These are phyloP conservation scores for Aureobasidium lini DNA, from an alignment of 2,329 filamentous ascomycete genomes.

Conservation along the genomic window DNA sequence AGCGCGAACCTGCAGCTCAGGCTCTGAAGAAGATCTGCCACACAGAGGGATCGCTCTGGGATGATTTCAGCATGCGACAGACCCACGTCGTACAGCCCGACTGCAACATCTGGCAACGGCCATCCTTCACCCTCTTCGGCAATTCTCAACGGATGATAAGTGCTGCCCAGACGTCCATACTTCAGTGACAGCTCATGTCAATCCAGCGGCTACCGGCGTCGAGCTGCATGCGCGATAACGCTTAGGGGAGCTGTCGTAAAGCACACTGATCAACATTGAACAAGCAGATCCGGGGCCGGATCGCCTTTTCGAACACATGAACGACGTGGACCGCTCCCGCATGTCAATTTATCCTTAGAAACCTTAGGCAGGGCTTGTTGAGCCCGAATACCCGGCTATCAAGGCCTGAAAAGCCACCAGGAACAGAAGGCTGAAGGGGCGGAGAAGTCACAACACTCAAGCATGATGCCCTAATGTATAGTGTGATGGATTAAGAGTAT, in stretches of 20 bases:
- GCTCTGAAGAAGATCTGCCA: background rate
- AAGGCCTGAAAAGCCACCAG: background rate
- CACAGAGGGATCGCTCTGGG: background rate
- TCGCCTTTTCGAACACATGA: background rate
- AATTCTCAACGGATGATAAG: background rate
- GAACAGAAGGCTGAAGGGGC: background rate
- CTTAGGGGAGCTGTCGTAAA: background rate
- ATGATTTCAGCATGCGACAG: background rate
- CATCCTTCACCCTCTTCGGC: background rate
- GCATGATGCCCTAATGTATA: background rate
- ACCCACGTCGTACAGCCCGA: background rate
- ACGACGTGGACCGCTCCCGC: background rate
- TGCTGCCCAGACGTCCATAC: background rate
- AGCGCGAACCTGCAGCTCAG: background rate
- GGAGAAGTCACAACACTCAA: background rate
- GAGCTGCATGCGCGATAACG: background rate
- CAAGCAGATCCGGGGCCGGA: background rate
- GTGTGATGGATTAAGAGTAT: background rate
- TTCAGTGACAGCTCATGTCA: background rate
- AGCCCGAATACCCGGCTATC: background rate
- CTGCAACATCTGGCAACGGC: background rate
- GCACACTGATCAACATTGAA: background rate
- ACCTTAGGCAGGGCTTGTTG: background rate
- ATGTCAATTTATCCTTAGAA: background rate
- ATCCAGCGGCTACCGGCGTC: background rate